Evolutionary conservation across 1,284 basidiomycete species (phyloP).

Genomic region (Lentinula novae-zelandiae): DNA sequence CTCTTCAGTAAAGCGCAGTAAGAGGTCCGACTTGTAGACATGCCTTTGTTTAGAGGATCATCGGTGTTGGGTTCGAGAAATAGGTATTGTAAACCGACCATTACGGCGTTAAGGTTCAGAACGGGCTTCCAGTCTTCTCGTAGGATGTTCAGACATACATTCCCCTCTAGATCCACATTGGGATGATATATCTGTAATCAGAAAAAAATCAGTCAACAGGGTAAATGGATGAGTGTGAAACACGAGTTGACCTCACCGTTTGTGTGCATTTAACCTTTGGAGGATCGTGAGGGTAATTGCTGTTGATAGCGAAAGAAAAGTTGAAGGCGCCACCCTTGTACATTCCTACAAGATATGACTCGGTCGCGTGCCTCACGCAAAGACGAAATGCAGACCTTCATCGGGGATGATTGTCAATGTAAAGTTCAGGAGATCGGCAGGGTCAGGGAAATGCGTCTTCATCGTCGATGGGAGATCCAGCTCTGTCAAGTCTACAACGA

Average conservation of each 20-base stretch:
- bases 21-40: slow-evolving; percentile 21
- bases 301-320: slow-evolving; percentile 95
- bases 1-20: not conserved
- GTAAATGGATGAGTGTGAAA: not conserved
- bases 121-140: slow-evolving; percentile 99
- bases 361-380: not conserved
- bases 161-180: slow-evolving; percentile 96
- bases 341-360: slow-evolving; percentile 68
- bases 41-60: slow-evolving; percentile 98
- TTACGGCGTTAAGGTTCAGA: slow-evolving; percentile 93
- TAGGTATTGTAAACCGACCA: slow-evolving; percentile 97
- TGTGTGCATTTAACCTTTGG: slow-evolving; percentile 98
- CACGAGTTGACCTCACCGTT: slow-evolving; percentile 55
- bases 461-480: slow-evolving; percentile 95
- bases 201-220: not conserved
- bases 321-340: slow-evolving; percentile 93
- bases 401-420: slow-evolving; percentile 93
- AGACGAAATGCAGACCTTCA: slow-evolving; percentile 62
- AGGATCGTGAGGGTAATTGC: slow-evolving; percentile 98
- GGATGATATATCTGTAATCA: slow-evolving; percentile 91
- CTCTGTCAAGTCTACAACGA: slow-evolving; percentile 83
- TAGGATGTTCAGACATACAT: slow-evolving; percentile 95
- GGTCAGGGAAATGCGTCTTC: slow-evolving; percentile 92
- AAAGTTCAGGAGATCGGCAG: slow-evolving; percentile 94
- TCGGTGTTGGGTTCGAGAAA: slow-evolving; percentile 99